phyloP scores from a whole-genome alignment of 805 yeast species.

The Alloascoidea africana region DNA sequence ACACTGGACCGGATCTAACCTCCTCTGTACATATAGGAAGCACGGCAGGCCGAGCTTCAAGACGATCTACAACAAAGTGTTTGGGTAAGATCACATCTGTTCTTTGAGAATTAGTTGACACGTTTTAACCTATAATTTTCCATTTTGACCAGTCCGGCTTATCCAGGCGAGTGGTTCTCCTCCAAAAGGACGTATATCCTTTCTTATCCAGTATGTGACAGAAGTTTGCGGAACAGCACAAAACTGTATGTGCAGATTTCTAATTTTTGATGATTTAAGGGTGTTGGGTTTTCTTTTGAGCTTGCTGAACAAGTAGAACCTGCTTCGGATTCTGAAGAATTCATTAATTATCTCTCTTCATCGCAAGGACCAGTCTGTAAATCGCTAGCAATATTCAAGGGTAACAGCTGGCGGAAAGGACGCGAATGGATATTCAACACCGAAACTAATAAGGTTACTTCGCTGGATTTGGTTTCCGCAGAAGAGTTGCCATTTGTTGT shows the following conservation, averaged over 20 bases:
- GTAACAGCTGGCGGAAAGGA: conserved; percentile 12
- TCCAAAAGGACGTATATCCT: not conserved
- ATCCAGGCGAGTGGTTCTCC: not conserved
- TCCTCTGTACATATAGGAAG: conserved; percentile 1
- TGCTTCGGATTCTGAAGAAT: conserved; percentile 12
- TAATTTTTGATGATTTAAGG: not conserved
- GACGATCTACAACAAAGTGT: conserved; percentile 33
- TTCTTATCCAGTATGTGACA: not conserved
- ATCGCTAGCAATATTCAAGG: conserved; percentile 12
- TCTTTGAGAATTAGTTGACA: not conserved
- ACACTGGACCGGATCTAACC: not conserved
- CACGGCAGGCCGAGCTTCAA: conserved; percentile 18
- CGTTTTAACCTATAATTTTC: not conserved
- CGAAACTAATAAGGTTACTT: not conserved
- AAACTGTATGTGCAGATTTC: not conserved
- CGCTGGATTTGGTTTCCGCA: not conserved
- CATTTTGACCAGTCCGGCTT: not conserved
- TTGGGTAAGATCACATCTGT: conserved; percentile 30
- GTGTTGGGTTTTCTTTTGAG: not conserved
- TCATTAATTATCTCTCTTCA: conserved; percentile 16
- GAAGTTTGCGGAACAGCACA: not conserved
- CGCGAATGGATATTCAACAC: conserved; percentile 2
- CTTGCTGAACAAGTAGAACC: not conserved
- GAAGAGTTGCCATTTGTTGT: not conserved
- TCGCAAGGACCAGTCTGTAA: conserved; percentile 8